Evolutionary conservation across 306 rosid species (phyloP), one percentile per base, ranked within the genome.

Genomic region (Cyamopsis tetragonoloba): DNA sequence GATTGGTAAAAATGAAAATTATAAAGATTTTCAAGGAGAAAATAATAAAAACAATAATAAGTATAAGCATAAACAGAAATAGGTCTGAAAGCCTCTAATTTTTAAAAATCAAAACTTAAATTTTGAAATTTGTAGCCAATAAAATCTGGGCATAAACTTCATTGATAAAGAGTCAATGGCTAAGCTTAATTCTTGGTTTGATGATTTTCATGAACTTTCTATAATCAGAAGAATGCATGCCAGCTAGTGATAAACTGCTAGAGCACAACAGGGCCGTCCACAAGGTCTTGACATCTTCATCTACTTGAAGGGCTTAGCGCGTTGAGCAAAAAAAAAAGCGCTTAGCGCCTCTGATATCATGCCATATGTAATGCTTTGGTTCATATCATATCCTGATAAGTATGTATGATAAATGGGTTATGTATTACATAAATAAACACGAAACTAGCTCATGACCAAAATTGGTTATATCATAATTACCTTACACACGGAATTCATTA

Each of bases 161-260:
- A 73, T 70, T 46, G 79, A 80, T 70, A 30, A 46, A 8, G 70
- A 65, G 70, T 78, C 79, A n/a, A n/a, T n/a, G n/a, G n/a, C n/a
- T 7, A 64, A 64, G 68, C 83, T 86, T 61, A 55, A 37, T 18
- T 57, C 81, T 73, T 81, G 81, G 76, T 76, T 70, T 12, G 38
- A 72, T 17, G 66, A 72, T 13, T 70, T 76, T 68, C 70, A 76
- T 20, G 77, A 63, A 42, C 30, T 20, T 66, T 78, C 71, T 50
- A 4, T 62, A 56, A 46, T 80, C 47, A 80, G n/a, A 64, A 68
- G 79, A 83, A 48, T 68, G 75, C 63, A 7, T 78, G 72, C 79
- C 84, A 5, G 72, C 79, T 47, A 54, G 8, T 38, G 81, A 86
- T 13, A 80, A 47, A 56, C 28, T 72, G 79, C 74, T 75, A 19